A percentile compares a stretch with the other conserved stretches of the same genome.
Conservation (phyloP, 768 basidiomycete species). For the Termitomyces sp. region DNA sequence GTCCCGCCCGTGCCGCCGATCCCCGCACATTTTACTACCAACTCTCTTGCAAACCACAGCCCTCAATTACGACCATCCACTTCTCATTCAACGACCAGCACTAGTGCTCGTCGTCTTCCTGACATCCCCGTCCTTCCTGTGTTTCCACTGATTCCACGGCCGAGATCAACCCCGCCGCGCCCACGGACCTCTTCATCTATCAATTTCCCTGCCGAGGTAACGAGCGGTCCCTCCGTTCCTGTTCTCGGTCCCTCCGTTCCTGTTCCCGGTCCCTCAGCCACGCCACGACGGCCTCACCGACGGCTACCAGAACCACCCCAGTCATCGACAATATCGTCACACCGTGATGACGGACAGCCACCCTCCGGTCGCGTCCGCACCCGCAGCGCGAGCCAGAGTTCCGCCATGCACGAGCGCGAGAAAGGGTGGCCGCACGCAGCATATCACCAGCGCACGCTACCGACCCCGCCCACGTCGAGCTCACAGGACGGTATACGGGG, state of each 20-base stretch:
- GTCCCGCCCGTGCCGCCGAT: constrained; percentile 35
- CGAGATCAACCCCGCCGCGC: constrained; percentile 22
- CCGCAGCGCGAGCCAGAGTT: constrained; percentile 16
- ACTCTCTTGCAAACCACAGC: constrained; percentile 1
- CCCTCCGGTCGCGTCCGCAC: constrained; percentile 6
- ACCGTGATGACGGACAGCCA: neutral
- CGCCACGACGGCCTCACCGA: constrained; percentile 8
- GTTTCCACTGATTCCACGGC: constrained; percentile 13
- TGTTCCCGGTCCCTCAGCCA: neutral
- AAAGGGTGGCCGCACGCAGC: constrained; percentile 18
- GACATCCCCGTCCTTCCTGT: constrained; percentile 16
- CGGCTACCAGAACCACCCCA: constrained; percentile 12
- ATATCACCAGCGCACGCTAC: constrained; percentile 34
- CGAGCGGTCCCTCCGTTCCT: neutral
- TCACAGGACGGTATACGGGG: neutral
- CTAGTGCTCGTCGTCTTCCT: constrained; percentile 17
- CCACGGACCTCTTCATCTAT: constrained; percentile 10
- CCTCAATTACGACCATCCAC: constrained; percentile 10
- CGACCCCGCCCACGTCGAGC: constrained; percentile 32
- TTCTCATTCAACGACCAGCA: constrained; percentile 8
- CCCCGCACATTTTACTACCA: constrained; percentile 26
- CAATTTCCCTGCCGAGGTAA: neutral
- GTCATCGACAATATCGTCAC: neutral
- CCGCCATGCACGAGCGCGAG: neutral
- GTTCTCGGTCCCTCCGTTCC: neutral